A percentile compares a stretch with the other conserved stretches of the same genome.
Evolutionary conservation across 2,329 filamentous ascomycete genomes (phyloP).

Genomic region (Didymella pomorum): DNA sequence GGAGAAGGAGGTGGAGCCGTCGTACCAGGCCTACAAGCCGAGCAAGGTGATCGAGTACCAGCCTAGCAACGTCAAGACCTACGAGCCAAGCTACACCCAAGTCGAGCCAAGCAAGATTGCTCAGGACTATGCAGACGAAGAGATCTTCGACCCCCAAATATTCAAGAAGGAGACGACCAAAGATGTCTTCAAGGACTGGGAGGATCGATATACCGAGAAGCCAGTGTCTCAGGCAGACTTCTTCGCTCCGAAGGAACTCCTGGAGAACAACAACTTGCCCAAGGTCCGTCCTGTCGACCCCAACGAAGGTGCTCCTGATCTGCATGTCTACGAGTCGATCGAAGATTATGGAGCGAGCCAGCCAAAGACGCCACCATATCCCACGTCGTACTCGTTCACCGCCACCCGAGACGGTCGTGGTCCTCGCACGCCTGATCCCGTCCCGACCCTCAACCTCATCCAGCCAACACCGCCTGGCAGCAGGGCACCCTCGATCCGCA

Average conservation of each 20-base stretch:
- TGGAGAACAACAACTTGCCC: conserved; percentile 49
- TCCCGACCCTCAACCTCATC: conserved; percentile 65
- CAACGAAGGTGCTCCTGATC: conserved; percentile 55
- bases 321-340: conserved; percentile 54
- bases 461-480: conserved; percentile 66
- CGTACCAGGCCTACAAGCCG: conserved; percentile 31
- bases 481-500: conserved; percentile 49
- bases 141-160: conserved; percentile 56
- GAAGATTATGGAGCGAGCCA: conserved; percentile 45
- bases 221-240: conserved; percentile 56
- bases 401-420: conserved; percentile 52
- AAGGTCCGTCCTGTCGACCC: conserved; percentile 49
- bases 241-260: conserved; percentile 57
- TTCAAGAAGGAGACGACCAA: conserved; percentile 54
- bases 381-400: conserved; percentile 50
- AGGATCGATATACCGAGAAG: conserved; percentile 52
- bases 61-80: conserved; percentile 33
- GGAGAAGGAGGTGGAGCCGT: conserved; percentile 9
- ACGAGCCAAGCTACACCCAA: conserved; percentile 44
- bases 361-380: conserved; percentile 47
- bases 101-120: conserved; percentile 46
- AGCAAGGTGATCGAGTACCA: conserved; percentile 32
- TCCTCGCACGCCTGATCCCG: conserved; percentile 50
- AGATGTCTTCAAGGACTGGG: conserved; percentile 54
- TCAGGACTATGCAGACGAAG: conserved; percentile 53